phyloP scores from a whole-genome alignment of 2,329 filamentous ascomycete species.

The Aspergillus arachidicola region DNA sequence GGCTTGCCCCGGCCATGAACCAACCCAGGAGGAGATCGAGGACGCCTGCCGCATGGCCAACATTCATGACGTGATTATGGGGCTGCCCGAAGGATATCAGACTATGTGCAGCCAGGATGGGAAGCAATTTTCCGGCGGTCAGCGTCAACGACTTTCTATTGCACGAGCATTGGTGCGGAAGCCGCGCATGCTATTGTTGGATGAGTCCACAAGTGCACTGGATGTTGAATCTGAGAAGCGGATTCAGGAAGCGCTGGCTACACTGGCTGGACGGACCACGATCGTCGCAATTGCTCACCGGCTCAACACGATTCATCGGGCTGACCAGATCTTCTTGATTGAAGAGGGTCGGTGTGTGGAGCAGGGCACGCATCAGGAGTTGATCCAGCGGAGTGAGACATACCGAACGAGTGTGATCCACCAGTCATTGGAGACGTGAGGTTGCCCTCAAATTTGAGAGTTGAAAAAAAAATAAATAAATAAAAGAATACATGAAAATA shows the following conservation, averaged over 20 bases:
- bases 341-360: slow-evolving; percentile 54
- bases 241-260: slow-evolving; percentile 47
- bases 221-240: slow-evolving; percentile 56
- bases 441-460: neutral
- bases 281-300: slow-evolving; percentile 47
- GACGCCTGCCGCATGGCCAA: slow-evolving; percentile 69
- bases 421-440: slow-evolving; percentile 45
- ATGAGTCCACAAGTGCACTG: slow-evolving; percentile 63
- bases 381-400: slow-evolving; percentile 52
- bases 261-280: slow-evolving; percentile 36
- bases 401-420: slow-evolving; percentile 55
- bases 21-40: slow-evolving; percentile 63
- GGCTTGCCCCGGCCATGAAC: slow-evolving; percentile 56
- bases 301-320: slow-evolving; percentile 49
- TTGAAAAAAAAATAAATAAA: neutral
- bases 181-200: slow-evolving; percentile 59
- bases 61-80: slow-evolving; percentile 68
- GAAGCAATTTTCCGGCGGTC: slow-evolving; percentile 58
- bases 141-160: slow-evolving; percentile 61
- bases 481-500: neutral
- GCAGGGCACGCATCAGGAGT: slow-evolving; percentile 52
- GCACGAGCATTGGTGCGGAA: slow-evolving; percentile 59
- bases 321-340: slow-evolving; percentile 77
- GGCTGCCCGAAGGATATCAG: slow-evolving; percentile 66
- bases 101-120: slow-evolving; percentile 62